phyloP scores from a whole-genome alignment of 106 monocot species.

The Ottelia alismoides region DNA sequence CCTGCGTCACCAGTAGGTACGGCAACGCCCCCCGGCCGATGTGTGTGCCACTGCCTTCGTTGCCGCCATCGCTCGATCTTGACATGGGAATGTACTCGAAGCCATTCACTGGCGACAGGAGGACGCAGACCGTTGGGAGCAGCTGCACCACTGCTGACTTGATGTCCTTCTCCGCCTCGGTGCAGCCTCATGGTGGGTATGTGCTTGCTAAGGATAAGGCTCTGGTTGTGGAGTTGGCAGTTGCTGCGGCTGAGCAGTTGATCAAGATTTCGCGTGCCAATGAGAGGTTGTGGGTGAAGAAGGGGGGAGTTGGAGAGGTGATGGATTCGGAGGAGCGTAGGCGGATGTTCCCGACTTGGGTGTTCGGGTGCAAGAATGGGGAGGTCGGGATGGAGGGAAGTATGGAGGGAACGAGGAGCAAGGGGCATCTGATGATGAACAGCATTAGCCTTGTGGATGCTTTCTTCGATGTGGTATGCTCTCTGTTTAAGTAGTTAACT shows the following conservation, averaged over 20 bases:
- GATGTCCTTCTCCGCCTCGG: too few species aligned
- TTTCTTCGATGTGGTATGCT: conserved; percentile 80
- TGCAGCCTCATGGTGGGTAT: conserved; percentile 7
- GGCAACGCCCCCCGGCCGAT: conserved; percentile 14
- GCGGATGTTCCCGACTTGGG: too few species aligned
- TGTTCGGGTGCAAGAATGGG: too few species aligned
- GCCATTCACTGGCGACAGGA: conserved; percentile 30
- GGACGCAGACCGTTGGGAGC: background rate
- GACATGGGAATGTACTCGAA: conserved; percentile 80
- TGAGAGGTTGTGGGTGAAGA: conserved; percentile 52
- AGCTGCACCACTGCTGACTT: background rate
- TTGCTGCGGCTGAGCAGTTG: conserved; percentile 56
- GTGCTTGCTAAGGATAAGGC: conserved; percentile 56
- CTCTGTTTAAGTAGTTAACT: too few species aligned
- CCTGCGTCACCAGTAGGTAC: conserved; percentile 56
- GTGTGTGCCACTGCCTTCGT: conserved; percentile 20
- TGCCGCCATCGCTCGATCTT: conserved; percentile 71
- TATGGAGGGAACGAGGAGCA: conserved; percentile 56
- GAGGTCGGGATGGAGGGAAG: conserved; percentile 24
- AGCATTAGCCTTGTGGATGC: conserved; percentile 82
- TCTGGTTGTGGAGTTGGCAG: conserved; percentile 55
- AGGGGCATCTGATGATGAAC: conserved; percentile 76
- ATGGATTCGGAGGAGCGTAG: conserved; percentile 47
- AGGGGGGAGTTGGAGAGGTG: conserved; percentile 19
- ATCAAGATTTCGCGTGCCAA: conserved; percentile 34